Evolutionary conservation across 306 rosid genomes (phyloP), one percentile per base, ranked within the genome.

Genomic region (Senna siamea): DNA sequence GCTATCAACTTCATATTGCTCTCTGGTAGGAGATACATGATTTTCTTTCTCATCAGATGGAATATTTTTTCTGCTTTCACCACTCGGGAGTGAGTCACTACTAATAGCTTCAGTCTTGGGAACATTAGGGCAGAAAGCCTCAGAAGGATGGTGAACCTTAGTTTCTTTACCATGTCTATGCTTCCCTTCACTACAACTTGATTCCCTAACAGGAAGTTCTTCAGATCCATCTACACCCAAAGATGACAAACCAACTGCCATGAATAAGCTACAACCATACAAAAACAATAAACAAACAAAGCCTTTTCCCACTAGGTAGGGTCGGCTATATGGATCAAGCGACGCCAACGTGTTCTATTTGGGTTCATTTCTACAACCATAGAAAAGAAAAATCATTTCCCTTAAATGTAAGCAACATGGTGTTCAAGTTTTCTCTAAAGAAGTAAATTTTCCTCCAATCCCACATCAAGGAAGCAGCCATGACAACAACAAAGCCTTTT

Each of bases 111-210:
- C 75, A 19, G 58, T 60, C 57, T 76, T 26, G 41, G 66, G 80
- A 71, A 50, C 78, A 75, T 57, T 70, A 66, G 72, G 58, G 66
- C 73, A 73, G 41, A 59, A 43, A 75, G 75, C 78, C 19, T 76
- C 82, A 37, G 69, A 79, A 69, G 79, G 71, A 71, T 40, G 18
- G 74, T 47, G 44, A 35, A 79, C 43, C 54, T 65, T 59, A 0
- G 77, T 59, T 68, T 78, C 82, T 72, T 61, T 74, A 74, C 78
- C 60, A 59, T n/a, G 54, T 70, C 86, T 82, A 7, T 72, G 69
- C 78, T 83, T 70, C 69, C 84, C 69, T 74, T 88, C 87, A 5
- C 84, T 76, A 93, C 88, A 85, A 57, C 80, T 84, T 68, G 93
- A 83, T 68, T 50, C 54, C 37, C 76, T 82, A 67, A 44, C 72